phyloP scores from a whole-genome alignment of 192 early-diverging fungal genomes.

The Coemansia sp. region DNA sequence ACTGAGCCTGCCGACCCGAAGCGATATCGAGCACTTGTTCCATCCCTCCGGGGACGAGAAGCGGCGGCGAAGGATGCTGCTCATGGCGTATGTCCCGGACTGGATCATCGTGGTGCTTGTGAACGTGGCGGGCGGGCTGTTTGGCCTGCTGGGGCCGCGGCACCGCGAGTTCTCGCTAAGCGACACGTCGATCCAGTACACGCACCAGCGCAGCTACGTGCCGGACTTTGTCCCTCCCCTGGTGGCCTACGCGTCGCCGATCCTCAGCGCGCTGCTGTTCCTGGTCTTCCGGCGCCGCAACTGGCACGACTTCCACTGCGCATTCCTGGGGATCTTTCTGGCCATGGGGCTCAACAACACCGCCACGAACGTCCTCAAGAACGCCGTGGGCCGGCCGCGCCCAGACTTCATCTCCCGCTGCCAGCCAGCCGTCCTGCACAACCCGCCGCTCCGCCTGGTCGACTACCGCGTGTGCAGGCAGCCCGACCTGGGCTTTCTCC shows the following conservation, averaged over 20 bases:
- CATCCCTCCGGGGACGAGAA: constrained; percentile 14
- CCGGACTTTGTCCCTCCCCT: constrained; percentile 44
- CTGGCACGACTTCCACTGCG: constrained; percentile 53
- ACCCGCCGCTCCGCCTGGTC: constrained; percentile 59
- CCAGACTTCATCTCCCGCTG: constrained; percentile 64
- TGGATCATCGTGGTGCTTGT: constrained; percentile 61
- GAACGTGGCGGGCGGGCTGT: constrained; percentile 55
- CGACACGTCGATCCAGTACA: constrained; percentile 64
- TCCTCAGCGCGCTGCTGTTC: constrained; percentile 33
- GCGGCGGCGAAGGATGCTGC: constrained; percentile 27
- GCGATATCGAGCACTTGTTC: constrained; percentile 23
- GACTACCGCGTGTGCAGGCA: constrained; percentile 62
- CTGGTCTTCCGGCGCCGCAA: constrained; percentile 42
- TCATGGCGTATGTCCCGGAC: constrained; percentile 45
- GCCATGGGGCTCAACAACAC: constrained; percentile 50
- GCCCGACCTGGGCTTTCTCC: constrained; percentile 51
- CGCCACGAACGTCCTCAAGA: constrained; percentile 55
- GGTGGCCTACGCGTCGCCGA: constrained; percentile 35
- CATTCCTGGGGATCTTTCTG: constrained; percentile 47
- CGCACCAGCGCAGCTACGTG: constrained; percentile 46
- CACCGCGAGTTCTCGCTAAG: constrained; percentile 68
- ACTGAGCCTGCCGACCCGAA: constrained; percentile 12
- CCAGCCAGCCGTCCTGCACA: constrained; percentile 31
- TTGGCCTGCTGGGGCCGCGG: constrained; percentile 59
- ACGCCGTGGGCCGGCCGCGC: constrained; percentile 56